Evolutionary conservation across 169 alveolate genomes (phyloP).

Genomic region (Condylostoma magnum): DNA sequence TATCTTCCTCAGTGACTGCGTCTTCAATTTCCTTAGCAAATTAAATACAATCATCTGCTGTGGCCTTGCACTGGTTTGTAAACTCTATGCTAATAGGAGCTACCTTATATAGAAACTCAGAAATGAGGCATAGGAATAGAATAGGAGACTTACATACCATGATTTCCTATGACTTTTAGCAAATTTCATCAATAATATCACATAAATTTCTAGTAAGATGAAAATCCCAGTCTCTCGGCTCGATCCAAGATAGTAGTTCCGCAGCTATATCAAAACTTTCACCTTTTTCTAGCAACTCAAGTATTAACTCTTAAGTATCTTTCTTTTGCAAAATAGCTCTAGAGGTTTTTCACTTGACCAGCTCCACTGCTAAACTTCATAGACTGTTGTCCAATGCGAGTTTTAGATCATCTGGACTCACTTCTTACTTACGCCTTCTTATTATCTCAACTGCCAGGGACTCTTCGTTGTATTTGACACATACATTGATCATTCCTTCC

Average conservation of each 20-base stretch:
- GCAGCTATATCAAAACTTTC: background rate
- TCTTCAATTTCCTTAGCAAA: slow-evolving; percentile 54
- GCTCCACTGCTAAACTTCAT: slow-evolving; percentile 13
- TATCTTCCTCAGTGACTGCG: slow-evolving; percentile 44
- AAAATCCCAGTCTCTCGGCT: background rate
- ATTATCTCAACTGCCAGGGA: slow-evolving; percentile 9
- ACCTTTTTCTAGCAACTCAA: slow-evolving; percentile 10
- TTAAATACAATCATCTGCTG: slow-evolving; percentile 22
- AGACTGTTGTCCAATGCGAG: background rate
- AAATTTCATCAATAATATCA: background rate
- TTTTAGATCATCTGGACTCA: background rate
- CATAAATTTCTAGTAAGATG: background rate
- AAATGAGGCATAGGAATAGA: background rate
- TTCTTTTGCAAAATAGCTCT: background rate
- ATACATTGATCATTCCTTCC: slow-evolving; percentile 6
- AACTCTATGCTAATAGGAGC: slow-evolving; percentile 34
- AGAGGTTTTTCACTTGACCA: slow-evolving; percentile 4
- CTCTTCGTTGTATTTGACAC: slow-evolving; percentile 1
- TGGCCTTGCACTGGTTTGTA: slow-evolving; percentile 35
- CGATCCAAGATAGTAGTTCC: background rate
- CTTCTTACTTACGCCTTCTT: background rate
- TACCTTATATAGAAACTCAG: slow-evolving; percentile 44
- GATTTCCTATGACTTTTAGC: slow-evolving; percentile 16
- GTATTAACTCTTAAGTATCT: background rate
- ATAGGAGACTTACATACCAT: slow-evolving; percentile 2